Conservation (phyloP, 225 moss, liverwort and hornwort species). For the Pleurozium schreberi region DNA sequence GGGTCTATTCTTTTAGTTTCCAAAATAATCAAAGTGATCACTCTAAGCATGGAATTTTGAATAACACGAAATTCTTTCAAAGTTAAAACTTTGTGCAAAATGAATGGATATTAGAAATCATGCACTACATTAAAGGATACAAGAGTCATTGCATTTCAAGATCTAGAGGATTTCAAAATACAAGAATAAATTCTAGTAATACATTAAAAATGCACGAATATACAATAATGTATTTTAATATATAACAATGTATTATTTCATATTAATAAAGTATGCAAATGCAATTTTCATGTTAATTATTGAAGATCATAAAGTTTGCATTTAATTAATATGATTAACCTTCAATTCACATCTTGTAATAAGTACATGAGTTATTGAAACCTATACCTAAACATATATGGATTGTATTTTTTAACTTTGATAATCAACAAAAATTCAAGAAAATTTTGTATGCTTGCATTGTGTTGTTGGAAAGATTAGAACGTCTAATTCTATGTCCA, state of each 20-base stretch:
- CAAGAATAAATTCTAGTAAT: no score
- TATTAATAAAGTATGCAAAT: neutral
- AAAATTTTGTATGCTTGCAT: neutral
- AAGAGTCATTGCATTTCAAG: no score
- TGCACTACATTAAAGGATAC: no score
- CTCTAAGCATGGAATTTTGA: no score
- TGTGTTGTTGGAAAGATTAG: neutral
- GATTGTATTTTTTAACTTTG: neutral
- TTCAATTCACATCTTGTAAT: neutral
- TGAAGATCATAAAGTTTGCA: neutral
- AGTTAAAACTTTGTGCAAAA: no score
- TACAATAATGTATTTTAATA: no score
- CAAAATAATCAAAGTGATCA: neutral
- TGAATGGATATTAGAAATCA: no score
- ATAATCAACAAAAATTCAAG: neutral
- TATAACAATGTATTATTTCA: neutral
- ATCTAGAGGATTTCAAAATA: no score
- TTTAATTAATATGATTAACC: neutral
- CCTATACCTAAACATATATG: no score
- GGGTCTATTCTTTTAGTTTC: neutral
- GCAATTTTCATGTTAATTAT: neutral
- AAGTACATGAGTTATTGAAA: neutral
- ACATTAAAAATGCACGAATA: no score
- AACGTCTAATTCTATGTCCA: neutral
- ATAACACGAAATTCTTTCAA: no score